Conservation (phyloP, 495 filamentous ascomycete species). For the Daldinia loculata region DNA sequence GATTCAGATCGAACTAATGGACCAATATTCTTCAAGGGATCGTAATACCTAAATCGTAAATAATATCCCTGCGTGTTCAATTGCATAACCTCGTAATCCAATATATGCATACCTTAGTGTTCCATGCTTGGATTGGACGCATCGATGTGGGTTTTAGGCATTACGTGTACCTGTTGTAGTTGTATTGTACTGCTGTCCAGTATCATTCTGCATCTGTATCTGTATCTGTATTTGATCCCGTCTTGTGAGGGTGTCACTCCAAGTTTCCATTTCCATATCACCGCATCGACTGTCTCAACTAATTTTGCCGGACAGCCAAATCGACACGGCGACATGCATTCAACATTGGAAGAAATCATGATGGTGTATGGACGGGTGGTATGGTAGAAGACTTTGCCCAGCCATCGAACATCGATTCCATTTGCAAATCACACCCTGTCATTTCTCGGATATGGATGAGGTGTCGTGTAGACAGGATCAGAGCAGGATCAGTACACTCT, state of each 20-base stretch:
- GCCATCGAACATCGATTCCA: conserved; percentile 14
- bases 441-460: conserved; percentile 33
- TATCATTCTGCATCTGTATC: background rate
- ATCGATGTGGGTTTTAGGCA: conserved; percentile 2
- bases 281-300: conserved; percentile 14
- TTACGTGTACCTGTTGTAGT: conserved; percentile 4
- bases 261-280: conserved; percentile 8
- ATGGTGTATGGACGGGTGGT: conserved; percentile 17
- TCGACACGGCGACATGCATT: conserved; percentile 6
- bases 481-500: conserved; percentile 2
- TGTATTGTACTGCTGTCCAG: background rate
- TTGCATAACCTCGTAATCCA: conserved; percentile 27
- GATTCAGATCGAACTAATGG: conserved; percentile 17
- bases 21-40: conserved; percentile 28
- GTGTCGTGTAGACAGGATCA: conserved; percentile 19
- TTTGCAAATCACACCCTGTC: conserved; percentile 39
- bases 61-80: conserved; percentile 36
- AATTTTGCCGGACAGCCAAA: conserved; percentile 25
- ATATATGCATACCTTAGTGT: conserved; percentile 8
- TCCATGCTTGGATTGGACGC: background rate
- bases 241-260: background rate
- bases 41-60: conserved; percentile 13
- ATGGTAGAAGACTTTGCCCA: conserved; percentile 17
- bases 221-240: background rate
- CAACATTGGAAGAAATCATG: background rate